Conservation (phyloP, 768 basidiomycete genomes). For the Russula brevipes region DNA sequence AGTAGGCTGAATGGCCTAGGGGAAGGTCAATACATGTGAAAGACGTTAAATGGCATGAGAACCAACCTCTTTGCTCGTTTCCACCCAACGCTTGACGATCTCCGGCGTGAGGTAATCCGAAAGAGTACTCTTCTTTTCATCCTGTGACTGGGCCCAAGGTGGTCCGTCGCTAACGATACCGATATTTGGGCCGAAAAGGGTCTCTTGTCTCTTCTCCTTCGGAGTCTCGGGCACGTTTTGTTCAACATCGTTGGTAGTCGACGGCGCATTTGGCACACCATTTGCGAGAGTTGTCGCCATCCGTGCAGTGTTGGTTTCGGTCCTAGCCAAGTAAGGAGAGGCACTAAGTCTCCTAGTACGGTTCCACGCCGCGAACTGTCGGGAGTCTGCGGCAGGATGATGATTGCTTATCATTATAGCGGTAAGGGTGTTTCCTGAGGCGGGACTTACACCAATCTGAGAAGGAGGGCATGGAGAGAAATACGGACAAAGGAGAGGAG, state of each 20-base stretch:
- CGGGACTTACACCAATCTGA: constrained; percentile 37
- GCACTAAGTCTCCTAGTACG: constrained; percentile 49
- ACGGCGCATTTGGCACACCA: constrained; percentile 23
- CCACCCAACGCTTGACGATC: constrained; percentile 76
- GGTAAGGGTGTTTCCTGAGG: constrained; percentile 19
- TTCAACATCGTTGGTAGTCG: constrained; percentile 27
- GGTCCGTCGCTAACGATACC: constrained; percentile 68
- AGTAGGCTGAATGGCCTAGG: constrained; percentile 71
- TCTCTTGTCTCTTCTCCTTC: constrained; percentile 60
- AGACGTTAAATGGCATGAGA: constrained; percentile 18
- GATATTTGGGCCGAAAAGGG: constrained; percentile 88
- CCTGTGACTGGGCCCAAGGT: constrained; percentile 56
- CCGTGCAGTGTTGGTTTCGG: constrained; percentile 45
- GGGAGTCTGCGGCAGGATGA: constrained; percentile 36
- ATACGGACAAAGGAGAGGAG: constrained; percentile 3
- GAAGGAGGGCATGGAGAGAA: constrained; percentile 28
- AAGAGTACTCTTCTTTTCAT: constrained; percentile 52
- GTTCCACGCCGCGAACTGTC: constrained; percentile 54
- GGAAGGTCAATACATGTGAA: neutral
- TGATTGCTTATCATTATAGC: constrained; percentile 1
- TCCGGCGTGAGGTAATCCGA: constrained; percentile 77
- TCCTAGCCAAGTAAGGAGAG: constrained; percentile 48
- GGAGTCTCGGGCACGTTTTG: constrained; percentile 34
- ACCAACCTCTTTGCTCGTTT: constrained; percentile 86
- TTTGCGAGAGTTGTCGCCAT: constrained; percentile 48